Evolutionary conservation across 306 rosid species (phyloP).

Genomic region (Vigna mungo): DNA sequence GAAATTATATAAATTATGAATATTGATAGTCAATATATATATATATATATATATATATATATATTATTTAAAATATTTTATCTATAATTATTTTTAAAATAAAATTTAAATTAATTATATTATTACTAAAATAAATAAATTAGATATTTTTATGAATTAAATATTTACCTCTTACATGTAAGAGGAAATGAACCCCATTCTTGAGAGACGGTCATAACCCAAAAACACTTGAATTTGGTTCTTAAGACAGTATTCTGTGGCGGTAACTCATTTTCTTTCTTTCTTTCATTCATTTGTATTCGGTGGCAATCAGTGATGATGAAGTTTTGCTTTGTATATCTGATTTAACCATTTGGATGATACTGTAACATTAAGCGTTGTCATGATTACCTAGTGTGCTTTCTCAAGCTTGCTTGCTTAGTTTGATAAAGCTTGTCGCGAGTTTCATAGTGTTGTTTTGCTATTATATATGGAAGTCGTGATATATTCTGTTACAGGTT

Average conservation of each 20-base stretch:
- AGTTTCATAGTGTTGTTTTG: not conserved
- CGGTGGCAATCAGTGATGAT: not conserved
- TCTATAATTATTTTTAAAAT: too few relatives aligned
- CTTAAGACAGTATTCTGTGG: not conserved
- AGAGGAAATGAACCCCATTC: too few relatives aligned
- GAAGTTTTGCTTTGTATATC: not conserved
- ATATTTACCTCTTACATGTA: too few relatives aligned
- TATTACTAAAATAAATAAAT: too few relatives aligned
- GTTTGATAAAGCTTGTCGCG: not conserved
- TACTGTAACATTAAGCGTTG: not conserved
- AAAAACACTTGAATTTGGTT: not conserved
- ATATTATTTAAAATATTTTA: too few relatives aligned
- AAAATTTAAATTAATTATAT: too few relatives aligned
- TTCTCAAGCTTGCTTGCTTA: not conserved
- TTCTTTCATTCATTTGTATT: not conserved
- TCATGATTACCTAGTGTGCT: not conserved
- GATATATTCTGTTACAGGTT: not conserved
- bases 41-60: too few relatives aligned
- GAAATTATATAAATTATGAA: too few relatives aligned
- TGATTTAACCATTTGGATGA: not conserved
- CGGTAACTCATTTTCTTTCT: constrained; percentile 4
- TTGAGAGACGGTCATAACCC: too few relatives aligned
- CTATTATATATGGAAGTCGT: not conserved
- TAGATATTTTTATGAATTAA: too few relatives aligned
- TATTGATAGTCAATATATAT: too few relatives aligned